Base-by-base conservation (phyloP, 441 rosid species). In the Metrosideros polymorpha region DNA sequence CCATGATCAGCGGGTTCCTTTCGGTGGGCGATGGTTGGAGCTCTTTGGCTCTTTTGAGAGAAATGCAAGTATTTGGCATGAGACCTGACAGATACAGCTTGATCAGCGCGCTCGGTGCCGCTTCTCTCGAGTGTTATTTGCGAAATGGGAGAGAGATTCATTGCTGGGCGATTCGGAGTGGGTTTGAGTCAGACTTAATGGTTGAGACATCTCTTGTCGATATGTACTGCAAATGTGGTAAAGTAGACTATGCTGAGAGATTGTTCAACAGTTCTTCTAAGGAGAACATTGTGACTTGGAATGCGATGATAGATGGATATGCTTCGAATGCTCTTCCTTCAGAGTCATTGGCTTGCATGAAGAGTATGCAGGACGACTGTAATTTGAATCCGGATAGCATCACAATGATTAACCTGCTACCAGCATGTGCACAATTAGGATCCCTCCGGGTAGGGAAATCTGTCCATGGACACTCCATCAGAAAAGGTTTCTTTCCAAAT, bases 401-500 rank as follows among this genome's bases (percentile, higher is more conserved):
- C 84, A 93, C 97, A 25, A 82, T 91, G 89, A 93, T 96, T 82
- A 95, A 94, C 88, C 84, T 93, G 85, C 94, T 96, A 71, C 97
- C 95, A 47, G 91, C 95, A 83, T 93, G 94, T 91, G 87, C 87
- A 12, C 91, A 91, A 42, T 51, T 88, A 12, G 94, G 93, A 84
- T 88, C 89, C 50, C 82, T 89, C 49, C 71, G 42, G 91, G 86
- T 85, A 83, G 95, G 94, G 84, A 90, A 88, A 90, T 89, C 92
- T 75, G 88, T 95, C 88, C 98, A 96, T 86, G 97, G 94, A 25
- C 92, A 92, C 59, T 92, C 95, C 57, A 82, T 92, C 45, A 92
- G 97, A 86, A 93, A 91, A 82, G 92, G 93, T 50, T 90, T 93
- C 88, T 86, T 93, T 59, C 98, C 98, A 82, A 94, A 95, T 90